phyloP scores from a whole-genome alignment of 345 rosid species.

The Anastatica hierochuntica region DNA sequence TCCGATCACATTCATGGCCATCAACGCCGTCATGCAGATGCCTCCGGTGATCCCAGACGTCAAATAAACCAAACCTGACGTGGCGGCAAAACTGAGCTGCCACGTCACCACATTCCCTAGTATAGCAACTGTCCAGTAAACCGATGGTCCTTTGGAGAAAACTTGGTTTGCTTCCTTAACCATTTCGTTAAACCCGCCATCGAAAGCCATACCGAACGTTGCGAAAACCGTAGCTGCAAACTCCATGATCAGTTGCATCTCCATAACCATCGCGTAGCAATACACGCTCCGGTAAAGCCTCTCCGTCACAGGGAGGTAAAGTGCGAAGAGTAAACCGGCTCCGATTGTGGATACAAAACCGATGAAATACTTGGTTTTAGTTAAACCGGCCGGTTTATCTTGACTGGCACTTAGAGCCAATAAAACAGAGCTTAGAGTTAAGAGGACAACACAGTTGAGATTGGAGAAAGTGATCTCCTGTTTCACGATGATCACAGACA shows the following conservation, averaged over 20 bases:
- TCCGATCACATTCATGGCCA: slow-evolving; percentile 70
- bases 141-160: slow-evolving; percentile 39
- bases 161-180: slow-evolving; percentile 29
- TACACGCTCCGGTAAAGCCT: slow-evolving; percentile 47
- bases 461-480: slow-evolving; percentile 68
- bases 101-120: slow-evolving; percentile 53
- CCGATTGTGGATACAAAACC: slow-evolving; percentile 73
- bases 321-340: slow-evolving; percentile 76
- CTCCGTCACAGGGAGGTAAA: slow-evolving; percentile 78
- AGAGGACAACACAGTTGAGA: slow-evolving; percentile 64
- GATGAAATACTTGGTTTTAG: slow-evolving; percentile 46
- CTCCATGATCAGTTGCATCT: slow-evolving; percentile 81
- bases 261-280: slow-evolving; percentile 70
- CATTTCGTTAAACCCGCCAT: slow-evolving; percentile 48
- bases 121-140: slow-evolving; percentile 35
- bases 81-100: slow-evolving; percentile 89
- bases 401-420: slow-evolving; percentile 46
- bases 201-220: slow-evolving; percentile 39
- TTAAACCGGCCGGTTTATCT: slow-evolving; percentile 44
- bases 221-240: slow-evolving; percentile 46
- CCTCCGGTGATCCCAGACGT: slow-evolving; percentile 82
- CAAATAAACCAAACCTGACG: slow-evolving; percentile 82
- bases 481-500: slow-evolving; percentile 69
- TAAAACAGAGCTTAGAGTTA: slow-evolving; percentile 68
- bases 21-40: slow-evolving; percentile 81